Base-by-base conservation (phyloP, 75 land plant species). In the Pseudotsuga menziesii region DNA sequence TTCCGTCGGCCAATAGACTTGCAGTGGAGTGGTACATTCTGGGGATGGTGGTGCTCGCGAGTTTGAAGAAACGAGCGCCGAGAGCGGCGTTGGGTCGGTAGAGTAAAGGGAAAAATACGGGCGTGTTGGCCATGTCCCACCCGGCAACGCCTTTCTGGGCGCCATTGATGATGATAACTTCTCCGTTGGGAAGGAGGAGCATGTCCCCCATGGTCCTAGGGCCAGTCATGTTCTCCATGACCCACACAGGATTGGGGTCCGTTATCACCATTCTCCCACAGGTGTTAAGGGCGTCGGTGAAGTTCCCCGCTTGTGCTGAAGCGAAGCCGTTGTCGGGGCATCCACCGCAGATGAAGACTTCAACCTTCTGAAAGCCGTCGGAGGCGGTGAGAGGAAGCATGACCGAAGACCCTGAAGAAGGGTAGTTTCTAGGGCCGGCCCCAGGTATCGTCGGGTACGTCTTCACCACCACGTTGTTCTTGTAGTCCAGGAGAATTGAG, bases 141-240 rank as follows among this genome's bases (percentile, higher is more conserved):
- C 96, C 96, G 32, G 93, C 90, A 0, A 82, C 75, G 2, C 96
- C 96, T 8, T 48, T 9, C 1, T 58, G 27, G 0, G 85, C 93
- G 13, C 96, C 94, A 56, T 93, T 93, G 77, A 93, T 88, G 58
- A 93, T 84, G 75, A 89, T 80, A 39, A 91, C 91, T 36, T 84
- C 79, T 27, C 92, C 94, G 39, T 78, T 86, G 13, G 96, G 96
- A 4, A 93, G 82, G 57, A 87, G 25, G 26, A 83, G 66, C 96
- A 93, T 93, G 83, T 93, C 96, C 14, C 89, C 86, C 96, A 93
- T 93, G 73, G 88, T 88, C 52, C 96, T 61, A 22, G 84, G 67
- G 52, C 58, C 62, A 9, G 96, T 91, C 94, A 89, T 93, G 36
- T 70, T 79, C 77, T 87, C 88, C 89, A 91, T 82, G 0, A n/a